Conservation (phyloP, 192 early-diverging fungal genomes). For the Chytriomyces sp. region DNA sequence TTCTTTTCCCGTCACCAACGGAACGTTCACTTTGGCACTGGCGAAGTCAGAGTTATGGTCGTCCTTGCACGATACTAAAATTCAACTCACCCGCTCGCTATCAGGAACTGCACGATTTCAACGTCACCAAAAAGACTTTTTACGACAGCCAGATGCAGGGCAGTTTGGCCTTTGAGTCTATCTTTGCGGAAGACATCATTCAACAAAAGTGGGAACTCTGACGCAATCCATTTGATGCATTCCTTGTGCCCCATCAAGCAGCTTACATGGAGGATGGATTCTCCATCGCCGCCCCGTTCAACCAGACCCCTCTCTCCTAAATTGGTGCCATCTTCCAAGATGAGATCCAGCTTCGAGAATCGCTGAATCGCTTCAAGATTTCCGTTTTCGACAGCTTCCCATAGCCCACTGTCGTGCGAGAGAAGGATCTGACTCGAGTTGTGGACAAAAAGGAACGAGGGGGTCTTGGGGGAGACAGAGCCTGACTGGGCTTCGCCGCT, state of each 20-base stretch:
- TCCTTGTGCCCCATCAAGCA: conserved; percentile 20
- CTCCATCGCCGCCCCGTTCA: conserved; percentile 21
- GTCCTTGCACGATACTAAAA: no score
- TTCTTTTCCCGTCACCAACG: conserved; percentile 9
- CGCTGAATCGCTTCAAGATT: not conserved
- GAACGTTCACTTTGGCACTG: conserved; percentile 27
- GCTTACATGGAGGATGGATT: conserved; percentile 26
- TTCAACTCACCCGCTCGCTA: conserved; percentile 12
- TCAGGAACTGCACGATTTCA: conserved; percentile 20
- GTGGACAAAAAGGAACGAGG: conserved; percentile 5
- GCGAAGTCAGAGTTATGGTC: not conserved
- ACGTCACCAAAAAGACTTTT: conserved; percentile 22
- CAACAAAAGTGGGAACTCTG: conserved; percentile 9
- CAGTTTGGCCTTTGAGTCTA: conserved; percentile 19
- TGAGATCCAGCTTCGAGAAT: not conserved
- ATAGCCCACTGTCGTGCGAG: conserved; percentile 5
- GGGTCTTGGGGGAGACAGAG: no score
- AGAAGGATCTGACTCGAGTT: not conserved
- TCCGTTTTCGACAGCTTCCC: conserved; percentile 16
- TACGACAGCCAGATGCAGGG: conserved; percentile 27
- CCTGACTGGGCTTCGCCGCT: no score
- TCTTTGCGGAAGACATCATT: conserved; percentile 14
- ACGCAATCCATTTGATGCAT: conserved; percentile 18
- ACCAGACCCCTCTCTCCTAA: conserved; percentile 1
- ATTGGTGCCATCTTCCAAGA: conserved; percentile 1